Evolutionary conservation across 768 basidiomycete species (phyloP).

Genomic region (Ramaria rubella): DNA sequence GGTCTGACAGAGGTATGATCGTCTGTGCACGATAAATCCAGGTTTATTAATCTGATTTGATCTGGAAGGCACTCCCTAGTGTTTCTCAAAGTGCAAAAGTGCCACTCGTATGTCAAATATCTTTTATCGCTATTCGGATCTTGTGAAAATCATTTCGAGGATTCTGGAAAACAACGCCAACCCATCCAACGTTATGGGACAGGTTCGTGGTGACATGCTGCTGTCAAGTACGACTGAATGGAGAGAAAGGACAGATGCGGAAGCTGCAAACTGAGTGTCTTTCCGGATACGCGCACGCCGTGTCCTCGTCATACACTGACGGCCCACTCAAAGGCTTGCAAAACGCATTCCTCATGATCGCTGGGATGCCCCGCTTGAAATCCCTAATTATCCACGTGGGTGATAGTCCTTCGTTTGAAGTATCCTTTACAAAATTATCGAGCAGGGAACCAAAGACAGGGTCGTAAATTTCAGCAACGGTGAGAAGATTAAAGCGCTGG

Average conservation of each 20-base stretch:
- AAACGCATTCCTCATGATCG: conserved; percentile 19
- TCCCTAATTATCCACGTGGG: conserved; percentile 15
- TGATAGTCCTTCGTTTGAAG: neutral
- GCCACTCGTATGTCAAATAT: neutral
- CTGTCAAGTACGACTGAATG: neutral
- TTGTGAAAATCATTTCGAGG: neutral
- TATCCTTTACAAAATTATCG: neutral
- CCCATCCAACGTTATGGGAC: neutral
- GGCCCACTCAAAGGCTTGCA: conserved; percentile 23
- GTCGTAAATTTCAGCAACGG: conserved; percentile 10
- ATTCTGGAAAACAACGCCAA: neutral
- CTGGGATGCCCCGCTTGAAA: conserved; percentile 8
- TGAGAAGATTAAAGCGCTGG: conserved; percentile 10
- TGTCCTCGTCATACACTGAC: conserved; percentile 15
- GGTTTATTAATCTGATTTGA: neutral
- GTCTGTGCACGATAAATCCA: conserved; percentile 16
- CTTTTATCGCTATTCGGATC: neutral
- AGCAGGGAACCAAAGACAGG: conserved; percentile 18
- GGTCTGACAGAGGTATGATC: conserved; percentile 46
- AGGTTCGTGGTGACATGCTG: neutral
- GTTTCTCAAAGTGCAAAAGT: neutral
- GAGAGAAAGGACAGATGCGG: neutral
- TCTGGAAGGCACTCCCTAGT: neutral
- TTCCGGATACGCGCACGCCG: conserved; percentile 15
- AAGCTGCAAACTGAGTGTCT: conserved; percentile 10